phyloP scores from a whole-genome alignment of 2,329 filamentous ascomycete species.

The Phyllosticta citriasiana region DNA sequence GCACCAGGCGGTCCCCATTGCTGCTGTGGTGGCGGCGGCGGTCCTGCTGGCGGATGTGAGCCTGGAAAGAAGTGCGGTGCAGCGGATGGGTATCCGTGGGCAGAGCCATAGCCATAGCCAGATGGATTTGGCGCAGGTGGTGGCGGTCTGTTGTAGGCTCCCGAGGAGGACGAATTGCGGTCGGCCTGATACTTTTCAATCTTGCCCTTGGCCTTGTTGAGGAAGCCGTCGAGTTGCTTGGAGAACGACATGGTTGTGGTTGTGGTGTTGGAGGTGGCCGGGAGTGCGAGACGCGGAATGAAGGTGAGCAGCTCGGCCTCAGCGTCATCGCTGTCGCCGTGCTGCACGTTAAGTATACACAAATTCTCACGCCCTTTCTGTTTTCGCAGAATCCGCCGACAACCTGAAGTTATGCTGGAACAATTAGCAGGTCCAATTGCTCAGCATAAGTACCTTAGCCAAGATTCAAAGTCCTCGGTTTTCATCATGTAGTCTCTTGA shows the following conservation, averaged over 20 bases:
- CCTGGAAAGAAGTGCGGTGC: constrained; percentile 6
- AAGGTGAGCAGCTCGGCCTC: not conserved
- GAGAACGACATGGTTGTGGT: constrained; percentile 1
- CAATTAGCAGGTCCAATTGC: too few relatives aligned
- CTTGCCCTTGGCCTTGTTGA: constrained; percentile 7
- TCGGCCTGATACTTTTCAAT: constrained; percentile 8
- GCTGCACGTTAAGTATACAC: too few relatives aligned
- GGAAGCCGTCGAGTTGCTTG: constrained; percentile 6
- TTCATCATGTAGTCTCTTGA: too few relatives aligned
- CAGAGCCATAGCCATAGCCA: not conserved
- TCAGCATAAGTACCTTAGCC: too few relatives aligned
- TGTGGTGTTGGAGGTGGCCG: not conserved
- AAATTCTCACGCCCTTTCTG: not conserved
- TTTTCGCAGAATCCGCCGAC: not conserved
- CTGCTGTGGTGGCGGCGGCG: constrained; percentile 15
- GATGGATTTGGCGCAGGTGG: not conserved
- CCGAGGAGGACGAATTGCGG: not conserved
- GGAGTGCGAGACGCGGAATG: not conserved
- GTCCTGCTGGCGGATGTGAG: constrained; percentile 17
- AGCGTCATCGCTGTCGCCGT: not conserved
- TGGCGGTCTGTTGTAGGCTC: not conserved
- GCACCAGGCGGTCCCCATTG: constrained; percentile 15
- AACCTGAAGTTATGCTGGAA: too few relatives aligned
- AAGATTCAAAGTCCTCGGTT: too few relatives aligned
- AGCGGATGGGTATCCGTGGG: not conserved